Conservation (phyloP, 257 asterid species). For the Oldenlandia corymbosa region DNA sequence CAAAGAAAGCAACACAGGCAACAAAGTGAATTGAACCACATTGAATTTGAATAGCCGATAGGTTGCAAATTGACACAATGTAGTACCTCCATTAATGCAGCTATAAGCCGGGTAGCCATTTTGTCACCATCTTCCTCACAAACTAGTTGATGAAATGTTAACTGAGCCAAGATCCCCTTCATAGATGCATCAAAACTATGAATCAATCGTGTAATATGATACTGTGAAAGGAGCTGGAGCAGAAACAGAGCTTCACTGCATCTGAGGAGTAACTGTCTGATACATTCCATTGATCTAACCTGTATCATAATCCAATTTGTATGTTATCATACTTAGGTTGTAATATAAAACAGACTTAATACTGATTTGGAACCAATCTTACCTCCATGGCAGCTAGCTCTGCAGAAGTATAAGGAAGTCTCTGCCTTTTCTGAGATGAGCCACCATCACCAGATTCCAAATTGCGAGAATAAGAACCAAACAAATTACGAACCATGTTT, state of each 20-base stretch:
- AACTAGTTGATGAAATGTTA: slow-evolving; percentile 84
- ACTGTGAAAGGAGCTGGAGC: slow-evolving; percentile 83
- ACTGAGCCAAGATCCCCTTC: slow-evolving; percentile 59
- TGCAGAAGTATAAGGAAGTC: slow-evolving; percentile 78
- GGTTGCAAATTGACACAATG: slow-evolving; percentile 1
- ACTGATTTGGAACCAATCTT: slow-evolving; percentile 11
- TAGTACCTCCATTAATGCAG: slow-evolving; percentile 90
- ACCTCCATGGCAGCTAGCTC: slow-evolving; percentile 99
- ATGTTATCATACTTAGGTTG: slow-evolving; percentile 10
- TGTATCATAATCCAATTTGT: slow-evolving; percentile 28
- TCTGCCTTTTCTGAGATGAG: slow-evolving; percentile 65
- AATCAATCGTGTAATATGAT: slow-evolving; percentile 66
- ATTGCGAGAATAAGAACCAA: slow-evolving; percentile 69
- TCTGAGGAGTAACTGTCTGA: slow-evolving; percentile 91
- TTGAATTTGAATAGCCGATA: not conserved
- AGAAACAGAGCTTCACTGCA: slow-evolving; percentile 82
- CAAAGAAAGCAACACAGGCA: not conserved
- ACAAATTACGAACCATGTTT: slow-evolving; percentile 73
- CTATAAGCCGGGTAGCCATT: slow-evolving; percentile 77
- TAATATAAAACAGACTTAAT: slow-evolving; percentile 16
- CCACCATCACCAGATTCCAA: slow-evolving; percentile 54
- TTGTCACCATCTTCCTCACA: slow-evolving; percentile 86
- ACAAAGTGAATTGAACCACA: not conserved
- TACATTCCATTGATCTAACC: slow-evolving; percentile 98
- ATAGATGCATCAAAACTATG: slow-evolving; percentile 64